These are phyloP conservation scores for Kodamaea ohmeri DNA, from an alignment of 1,139 yeast genomes.

Conservation along the genomic window DNA sequence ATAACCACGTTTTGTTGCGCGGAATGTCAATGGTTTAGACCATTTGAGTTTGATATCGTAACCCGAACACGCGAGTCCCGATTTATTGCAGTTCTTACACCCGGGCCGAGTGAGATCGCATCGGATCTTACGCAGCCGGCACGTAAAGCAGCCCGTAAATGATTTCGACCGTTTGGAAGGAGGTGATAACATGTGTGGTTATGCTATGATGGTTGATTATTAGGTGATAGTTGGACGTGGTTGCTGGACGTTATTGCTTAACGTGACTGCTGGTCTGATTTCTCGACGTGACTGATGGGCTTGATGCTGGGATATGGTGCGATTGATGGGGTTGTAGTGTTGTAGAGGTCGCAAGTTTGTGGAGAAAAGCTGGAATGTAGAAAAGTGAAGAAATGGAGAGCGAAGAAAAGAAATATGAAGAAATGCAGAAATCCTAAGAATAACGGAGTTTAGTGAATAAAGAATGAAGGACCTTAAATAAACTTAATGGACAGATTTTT, in stretches of 20 bases:
- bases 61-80: conserved; percentile 70
- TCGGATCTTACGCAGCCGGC: conserved; percentile 47
- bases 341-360: too few species aligned
- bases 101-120: conserved; percentile 47
- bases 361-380: not conserved
- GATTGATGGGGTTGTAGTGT: too few species aligned
- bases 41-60: conserved; percentile 79
- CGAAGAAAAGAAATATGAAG: too few species aligned
- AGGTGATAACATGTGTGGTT: not conserved
- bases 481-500: too few species aligned
- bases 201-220: not conserved
- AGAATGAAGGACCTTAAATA: too few species aligned
- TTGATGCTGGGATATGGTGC: too few species aligned
- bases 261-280: too few species aligned
- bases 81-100: conserved; percentile 42
- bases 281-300: too few species aligned
- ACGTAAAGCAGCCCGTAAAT: conserved; percentile 52
- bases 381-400: not conserved
- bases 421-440: too few species aligned
- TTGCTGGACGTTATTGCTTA: too few species aligned
- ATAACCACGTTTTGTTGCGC: conserved; percentile 26
- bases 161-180: conserved; percentile 33
- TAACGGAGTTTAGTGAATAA: too few species aligned
- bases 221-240: too few species aligned
- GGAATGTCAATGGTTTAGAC: conserved; percentile 58